A percentile compares a stretch with the other conserved stretches of the same genome.
Evolutionary conservation across 345 rosid species (phyloP).

Genomic region (Gossypium australe): DNA sequence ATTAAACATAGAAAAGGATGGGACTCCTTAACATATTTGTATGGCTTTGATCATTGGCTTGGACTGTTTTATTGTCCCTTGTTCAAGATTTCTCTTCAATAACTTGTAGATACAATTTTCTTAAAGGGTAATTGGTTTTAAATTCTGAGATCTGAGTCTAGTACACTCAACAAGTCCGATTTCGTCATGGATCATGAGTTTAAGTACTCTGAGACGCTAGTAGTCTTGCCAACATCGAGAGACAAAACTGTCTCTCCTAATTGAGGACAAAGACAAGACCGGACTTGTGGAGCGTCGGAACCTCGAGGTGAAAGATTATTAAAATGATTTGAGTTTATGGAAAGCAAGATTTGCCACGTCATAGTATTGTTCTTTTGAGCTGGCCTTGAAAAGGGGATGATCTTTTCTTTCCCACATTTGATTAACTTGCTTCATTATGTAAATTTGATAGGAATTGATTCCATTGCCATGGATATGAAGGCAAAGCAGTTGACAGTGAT

Average conservation of each 20-base stretch:
- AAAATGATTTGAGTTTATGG: not conserved
- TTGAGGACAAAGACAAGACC: too few species aligned
- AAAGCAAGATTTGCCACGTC: not conserved
- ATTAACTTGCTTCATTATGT: not conserved
- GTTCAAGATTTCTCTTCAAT: not conserved
- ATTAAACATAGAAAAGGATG: not conserved
- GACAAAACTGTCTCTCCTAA: too few species aligned
- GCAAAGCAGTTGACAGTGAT: slow-evolving; percentile 65
- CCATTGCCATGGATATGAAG: slow-evolving; percentile 81
- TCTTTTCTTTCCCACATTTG: not conserved
- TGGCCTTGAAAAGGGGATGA: not conserved
- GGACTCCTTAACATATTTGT: not conserved
- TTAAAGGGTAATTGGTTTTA: not conserved
- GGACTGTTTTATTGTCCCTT: not conserved
- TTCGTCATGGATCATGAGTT: too few species aligned
- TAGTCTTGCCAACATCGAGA: too few species aligned
- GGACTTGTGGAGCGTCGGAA: too few species aligned
- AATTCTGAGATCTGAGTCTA: not conserved
- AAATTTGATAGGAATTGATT: slow-evolving; percentile 58
- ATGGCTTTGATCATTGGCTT: not conserved
- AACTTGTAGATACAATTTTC: not conserved
- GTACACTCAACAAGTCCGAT: too few species aligned
- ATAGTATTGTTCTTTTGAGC: slow-evolving; percentile 1
- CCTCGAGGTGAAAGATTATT: not conserved
- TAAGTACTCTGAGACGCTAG: too few species aligned